These are phyloP conservation scores for bread wheat (Triticum aestivum) DNA, from an alignment of 176 grass and related monocot genomes.

Conservation along the genomic window IWGSC_CS_RefSeq_v2.1 NC_057808.1:502939497-502939996, in stretches of 20 bases:
- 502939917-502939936: neutral
- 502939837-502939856: constrained; percentile 35
- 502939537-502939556: neutral
- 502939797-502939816: constrained; percentile 1
- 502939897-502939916: constrained; percentile 1
- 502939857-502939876: constrained; percentile 29
- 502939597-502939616: neutral
- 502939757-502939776: neutral
- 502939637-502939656: neutral
- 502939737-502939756: neutral
- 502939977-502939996: neutral
- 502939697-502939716: neutral
- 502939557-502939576: neutral
- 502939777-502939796: constrained; percentile 12
- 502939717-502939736: constrained; percentile 26
- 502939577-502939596: neutral
- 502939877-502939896: constrained; percentile 25
- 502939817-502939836: neutral
- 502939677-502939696: neutral
- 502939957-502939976: neutral
- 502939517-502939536: neutral
- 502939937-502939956: neutral
- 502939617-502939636: neutral
- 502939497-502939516: neutral
- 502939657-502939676: constrained; percentile 22